phyloP scores from a whole-genome alignment of 2,329 filamentous ascomycete genomes.

The Colletotrichum sp. region DNA sequence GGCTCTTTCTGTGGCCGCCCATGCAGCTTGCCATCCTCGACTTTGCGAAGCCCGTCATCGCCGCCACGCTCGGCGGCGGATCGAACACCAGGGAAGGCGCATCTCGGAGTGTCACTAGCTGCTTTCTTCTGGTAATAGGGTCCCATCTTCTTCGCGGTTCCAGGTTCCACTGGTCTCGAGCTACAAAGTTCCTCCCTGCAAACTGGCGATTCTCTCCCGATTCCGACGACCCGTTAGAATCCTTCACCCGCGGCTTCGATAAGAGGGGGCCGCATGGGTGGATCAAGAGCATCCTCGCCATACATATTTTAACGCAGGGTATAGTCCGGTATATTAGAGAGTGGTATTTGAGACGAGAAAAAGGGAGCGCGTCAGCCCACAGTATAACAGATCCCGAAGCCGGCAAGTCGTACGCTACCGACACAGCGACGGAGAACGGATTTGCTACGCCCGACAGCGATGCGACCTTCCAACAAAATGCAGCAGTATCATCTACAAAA shows the following conservation, averaged over 20 bases:
- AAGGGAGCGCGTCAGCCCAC: slow-evolving; percentile 53
- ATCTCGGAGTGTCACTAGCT: slow-evolving; percentile 74
- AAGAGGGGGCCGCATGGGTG: slow-evolving; percentile 67
- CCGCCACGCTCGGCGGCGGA: slow-evolving; percentile 86
- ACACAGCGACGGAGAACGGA: slow-evolving; percentile 46
- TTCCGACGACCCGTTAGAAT: slow-evolving; percentile 53
- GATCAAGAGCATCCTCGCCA: slow-evolving; percentile 72
- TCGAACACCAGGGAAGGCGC: slow-evolving; percentile 71
- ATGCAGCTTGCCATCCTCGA: slow-evolving; percentile 89
- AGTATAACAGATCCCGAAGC: slow-evolving; percentile 67
- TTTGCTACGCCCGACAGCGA: slow-evolving; percentile 61
- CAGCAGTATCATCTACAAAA: slow-evolving; percentile 68
- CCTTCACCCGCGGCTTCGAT: slow-evolving; percentile 53
- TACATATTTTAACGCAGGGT: slow-evolving; percentile 78
- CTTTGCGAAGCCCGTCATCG: slow-evolving; percentile 91
- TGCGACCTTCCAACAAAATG: slow-evolving; percentile 57
- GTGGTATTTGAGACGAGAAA: slow-evolving; percentile 69
- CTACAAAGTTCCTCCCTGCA: slow-evolving; percentile 51
- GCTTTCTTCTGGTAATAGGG: slow-evolving; percentile 69
- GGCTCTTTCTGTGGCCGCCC: slow-evolving; percentile 87
- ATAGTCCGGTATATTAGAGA: slow-evolving; percentile 73
- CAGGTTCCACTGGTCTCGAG: slow-evolving; percentile 52
- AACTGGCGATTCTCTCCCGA: slow-evolving; percentile 50
- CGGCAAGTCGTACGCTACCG: slow-evolving; percentile 48
- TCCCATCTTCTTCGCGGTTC: slow-evolving; percentile 58